These are phyloP conservation scores for Encephalitozoon romaleae DNA, from an alignment of 371 early-diverging fungal species.

Conservation along the genomic window DNA sequence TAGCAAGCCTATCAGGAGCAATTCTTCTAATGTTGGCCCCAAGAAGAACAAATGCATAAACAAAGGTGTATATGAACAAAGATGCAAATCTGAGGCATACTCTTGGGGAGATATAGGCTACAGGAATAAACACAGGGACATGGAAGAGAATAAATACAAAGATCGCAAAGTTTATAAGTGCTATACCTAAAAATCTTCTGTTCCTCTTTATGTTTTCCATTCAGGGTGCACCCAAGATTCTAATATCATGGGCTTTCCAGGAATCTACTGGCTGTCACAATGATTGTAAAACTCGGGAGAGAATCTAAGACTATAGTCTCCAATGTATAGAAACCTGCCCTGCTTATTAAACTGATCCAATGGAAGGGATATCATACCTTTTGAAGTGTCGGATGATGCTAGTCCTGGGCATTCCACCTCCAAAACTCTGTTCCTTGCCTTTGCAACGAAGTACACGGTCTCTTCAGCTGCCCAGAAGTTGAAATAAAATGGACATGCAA, in stretches of 20 bases:
- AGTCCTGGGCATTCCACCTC: neutral
- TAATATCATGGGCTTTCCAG: neutral
- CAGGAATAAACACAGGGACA: neutral
- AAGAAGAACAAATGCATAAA: conserved; percentile 3
- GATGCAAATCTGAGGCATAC: conserved; percentile 2
- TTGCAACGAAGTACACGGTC: neutral
- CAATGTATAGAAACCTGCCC: neutral
- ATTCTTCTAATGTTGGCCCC: neutral
- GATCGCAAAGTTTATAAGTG: neutral
- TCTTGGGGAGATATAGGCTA: conserved; percentile 7
- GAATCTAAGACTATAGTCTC: neutral
- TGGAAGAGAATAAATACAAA: neutral
- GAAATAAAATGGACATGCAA: neutral
- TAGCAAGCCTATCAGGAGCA: neutral
- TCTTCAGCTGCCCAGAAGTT: neutral
- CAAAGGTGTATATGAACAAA: conserved; percentile 15
- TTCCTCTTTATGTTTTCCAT: conserved; percentile 10
- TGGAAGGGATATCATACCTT: neutral
- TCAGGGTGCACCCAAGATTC: neutral
- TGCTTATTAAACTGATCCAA: neutral
- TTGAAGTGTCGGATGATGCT: neutral
- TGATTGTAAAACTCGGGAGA: neutral
- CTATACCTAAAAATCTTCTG: neutral
- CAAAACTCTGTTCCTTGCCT: neutral
- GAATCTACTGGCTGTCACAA: neutral